Evolutionary conservation across 1,284 basidiomycete genomes (phyloP), one percentile per base, ranked within the genome.

Genomic region (Apiotrichum siamense): DNA sequence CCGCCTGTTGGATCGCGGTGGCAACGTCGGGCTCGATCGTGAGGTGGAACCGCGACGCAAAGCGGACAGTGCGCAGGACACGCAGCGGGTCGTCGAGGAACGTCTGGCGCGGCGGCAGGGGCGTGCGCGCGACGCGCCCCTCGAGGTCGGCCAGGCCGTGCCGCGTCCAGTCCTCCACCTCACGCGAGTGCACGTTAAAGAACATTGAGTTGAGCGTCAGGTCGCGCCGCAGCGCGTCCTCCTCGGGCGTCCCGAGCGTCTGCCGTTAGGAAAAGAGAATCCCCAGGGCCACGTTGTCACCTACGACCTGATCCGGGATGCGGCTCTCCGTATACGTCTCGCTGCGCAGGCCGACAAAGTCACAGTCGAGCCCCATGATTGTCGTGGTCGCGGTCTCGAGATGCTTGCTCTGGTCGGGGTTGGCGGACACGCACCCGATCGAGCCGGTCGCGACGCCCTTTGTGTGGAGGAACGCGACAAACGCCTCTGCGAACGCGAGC

Each of bases 401-500:
- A 74, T 97, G 96, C 72, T 99, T 99, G 49, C 89, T 94, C 76
- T 98, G 96, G 42, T 94, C 90, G 0, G 96, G 94, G 65, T 98
- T 97, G 55, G 86, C 86, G 47, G 88, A 89, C 52, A 99, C 92
- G 65, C 85, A 89, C 21, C 86, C 78, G 13, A 81, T 76, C 21
- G 79, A 79, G 47, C 83, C 82, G 3, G 82, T 81, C 24, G 79
- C 60, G 13, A 87, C 69, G 38, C 80, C 77, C 43, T 72, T 54
- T 0, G 82, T 78, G 15, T 72, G 65, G 60, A 89, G 77, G 65
- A 80, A 96, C 21, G 78, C 74, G 18, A 84, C 80, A 56, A 98
- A 84, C 50, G 84, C 79, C 52, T 86, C 80, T 2, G 94, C 96
- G 73, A 98, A 99, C 0, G 85, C 75, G 49, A 88, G 79, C 11